Percentiles rank a stretch among this genome's conserved stretches.
Evolutionary conservation across 1,139 yeast species (phyloP).

Genomic region (Sugiyamaella neomexicana): DNA sequence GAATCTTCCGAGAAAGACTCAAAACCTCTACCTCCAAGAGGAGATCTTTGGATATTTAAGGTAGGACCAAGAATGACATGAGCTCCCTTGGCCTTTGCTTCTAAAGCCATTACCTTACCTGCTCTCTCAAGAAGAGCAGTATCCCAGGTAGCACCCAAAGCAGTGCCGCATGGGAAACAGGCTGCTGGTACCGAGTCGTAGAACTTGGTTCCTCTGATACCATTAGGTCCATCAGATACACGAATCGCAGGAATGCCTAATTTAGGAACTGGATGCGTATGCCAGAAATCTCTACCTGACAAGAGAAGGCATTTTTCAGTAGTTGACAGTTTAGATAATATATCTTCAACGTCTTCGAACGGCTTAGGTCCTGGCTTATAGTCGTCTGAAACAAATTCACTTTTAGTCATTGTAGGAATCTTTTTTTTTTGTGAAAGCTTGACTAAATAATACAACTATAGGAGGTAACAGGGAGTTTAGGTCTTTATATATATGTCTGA

Average conservation of each 20-base stretch:
- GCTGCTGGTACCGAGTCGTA: conserved; percentile 52
- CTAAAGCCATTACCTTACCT: conserved; percentile 51
- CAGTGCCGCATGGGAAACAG: conserved; percentile 55
- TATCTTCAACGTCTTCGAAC: conserved; percentile 45
- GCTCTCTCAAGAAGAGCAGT: conserved; percentile 45
- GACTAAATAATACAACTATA: background rate
- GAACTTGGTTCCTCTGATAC: conserved; percentile 53
- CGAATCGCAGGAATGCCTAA: conserved; percentile 46
- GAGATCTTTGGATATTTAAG: conserved; percentile 54
- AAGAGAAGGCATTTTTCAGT: conserved; percentile 52
- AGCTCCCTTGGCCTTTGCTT: conserved; percentile 52
- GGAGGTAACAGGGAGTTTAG: background rate
- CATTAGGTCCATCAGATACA: conserved; percentile 56
- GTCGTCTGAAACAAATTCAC: conserved; percentile 15
- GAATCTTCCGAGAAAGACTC: conserved; percentile 68
- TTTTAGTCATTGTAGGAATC: conserved; percentile 13
- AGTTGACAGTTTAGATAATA: conserved; percentile 47
- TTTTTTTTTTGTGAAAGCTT: background rate
- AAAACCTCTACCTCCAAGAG: conserved; percentile 65
- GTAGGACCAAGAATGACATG: conserved; percentile 58
- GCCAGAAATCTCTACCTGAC: conserved; percentile 46
- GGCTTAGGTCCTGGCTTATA: conserved; percentile 18
- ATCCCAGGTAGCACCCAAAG: conserved; percentile 48
- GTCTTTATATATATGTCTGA: background rate
- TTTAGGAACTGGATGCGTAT: conserved; percentile 52